phyloP scores from a whole-genome alignment of 176 grass and related monocot species.

The Zea luxurians region DNA sequence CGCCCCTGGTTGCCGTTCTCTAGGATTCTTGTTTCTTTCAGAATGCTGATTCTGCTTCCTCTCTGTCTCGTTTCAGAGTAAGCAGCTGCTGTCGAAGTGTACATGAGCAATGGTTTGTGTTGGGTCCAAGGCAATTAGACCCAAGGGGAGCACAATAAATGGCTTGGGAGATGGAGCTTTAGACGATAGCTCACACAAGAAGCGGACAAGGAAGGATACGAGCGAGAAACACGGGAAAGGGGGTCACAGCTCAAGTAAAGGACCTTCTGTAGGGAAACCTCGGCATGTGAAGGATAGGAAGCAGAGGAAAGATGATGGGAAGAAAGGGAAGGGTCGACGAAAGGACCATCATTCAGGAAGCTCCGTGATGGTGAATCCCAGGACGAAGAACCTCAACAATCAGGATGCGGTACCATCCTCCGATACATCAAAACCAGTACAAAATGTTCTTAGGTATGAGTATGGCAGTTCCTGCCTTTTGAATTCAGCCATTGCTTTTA shows the following conservation, averaged over 20 bases:
- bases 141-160: conserved; percentile 14
- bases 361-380: not conserved
- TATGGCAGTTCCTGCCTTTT: not conserved
- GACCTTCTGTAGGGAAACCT: conserved; percentile 15
- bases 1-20: not conserved
- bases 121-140: conserved; percentile 22
- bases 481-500: not conserved
- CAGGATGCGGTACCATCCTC: conserved; percentile 9
- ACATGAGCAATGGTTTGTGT: conserved; percentile 41
- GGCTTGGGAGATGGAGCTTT: conserved; percentile 8
- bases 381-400: conserved; percentile 15
- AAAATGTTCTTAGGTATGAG: conserved; percentile 55
- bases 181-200: conserved; percentile 26
- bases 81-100: not conserved
- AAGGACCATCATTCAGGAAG: conserved; percentile 9
- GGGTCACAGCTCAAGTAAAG: conserved; percentile 22
- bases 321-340: conserved; percentile 30
- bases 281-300: conserved; percentile 24
- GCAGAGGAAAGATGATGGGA: conserved; percentile 34
- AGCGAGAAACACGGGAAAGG: conserved; percentile 37
- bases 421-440: conserved; percentile 28
- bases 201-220: conserved; percentile 45
- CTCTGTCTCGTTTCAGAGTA: conserved; percentile 6
- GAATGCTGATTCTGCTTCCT: conserved; percentile 22
- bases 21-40: not conserved